phyloP scores from a whole-genome alignment of 495 filamentous ascomycete species.

The Penicillium robsamsonii region DNA sequence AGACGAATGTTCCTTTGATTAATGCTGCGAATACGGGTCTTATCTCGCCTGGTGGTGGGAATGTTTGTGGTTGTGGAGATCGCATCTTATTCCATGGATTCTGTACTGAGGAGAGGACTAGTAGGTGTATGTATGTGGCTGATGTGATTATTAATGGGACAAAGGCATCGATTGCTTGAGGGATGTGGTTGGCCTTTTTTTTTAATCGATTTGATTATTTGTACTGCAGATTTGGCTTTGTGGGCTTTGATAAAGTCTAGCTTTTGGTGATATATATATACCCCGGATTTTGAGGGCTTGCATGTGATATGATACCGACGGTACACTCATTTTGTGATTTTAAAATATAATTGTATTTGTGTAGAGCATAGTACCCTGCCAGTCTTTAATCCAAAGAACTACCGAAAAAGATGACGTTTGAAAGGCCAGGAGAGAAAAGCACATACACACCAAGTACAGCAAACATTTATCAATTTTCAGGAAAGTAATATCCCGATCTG shows the following conservation, averaged over 20 bases:
- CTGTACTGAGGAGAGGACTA: conserved; percentile 33
- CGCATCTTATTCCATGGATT: conserved; percentile 53
- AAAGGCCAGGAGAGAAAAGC: not conserved
- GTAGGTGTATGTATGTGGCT: conserved; percentile 36
- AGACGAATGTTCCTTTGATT: conserved; percentile 36
- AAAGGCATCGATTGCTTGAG: conserved; percentile 25
- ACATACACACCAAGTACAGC: not conserved
- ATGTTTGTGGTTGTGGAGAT: conserved; percentile 42
- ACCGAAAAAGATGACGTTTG: not conserved
- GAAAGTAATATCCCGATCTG: not conserved
- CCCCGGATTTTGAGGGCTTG: conserved; percentile 2
- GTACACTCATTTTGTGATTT: conserved; percentile 1
- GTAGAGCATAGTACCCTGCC: not conserved
- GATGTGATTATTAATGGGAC: conserved; percentile 29
- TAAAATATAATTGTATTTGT: not conserved
- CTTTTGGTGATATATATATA: not conserved
- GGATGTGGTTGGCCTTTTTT: not conserved
- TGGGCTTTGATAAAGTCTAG: not conserved
- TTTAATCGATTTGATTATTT: not conserved
- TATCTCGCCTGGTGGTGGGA: conserved; percentile 54
- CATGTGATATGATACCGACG: conserved; percentile 1
- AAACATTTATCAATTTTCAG: not conserved
- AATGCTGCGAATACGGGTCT: conserved; percentile 41
- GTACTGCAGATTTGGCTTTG: not conserved
- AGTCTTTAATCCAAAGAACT: not conserved